Evolutionary conservation across 495 filamentous ascomycete species (phyloP), one percentile per base, ranked within the genome.

Genomic region (Aspergillus nanangensis): DNA sequence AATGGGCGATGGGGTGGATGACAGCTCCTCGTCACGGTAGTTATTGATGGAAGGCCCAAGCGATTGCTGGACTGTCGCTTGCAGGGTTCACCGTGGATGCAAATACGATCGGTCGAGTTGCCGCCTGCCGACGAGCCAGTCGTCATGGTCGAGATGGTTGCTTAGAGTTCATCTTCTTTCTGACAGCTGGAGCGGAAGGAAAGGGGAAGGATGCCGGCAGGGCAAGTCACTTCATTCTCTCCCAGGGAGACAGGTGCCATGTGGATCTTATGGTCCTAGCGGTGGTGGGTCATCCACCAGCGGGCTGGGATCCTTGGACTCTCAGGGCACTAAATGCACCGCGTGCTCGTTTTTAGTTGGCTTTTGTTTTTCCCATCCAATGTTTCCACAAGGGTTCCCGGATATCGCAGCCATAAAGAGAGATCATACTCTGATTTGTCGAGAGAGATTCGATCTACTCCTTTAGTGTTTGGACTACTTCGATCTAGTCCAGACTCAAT

Each of bases 341-440:
- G 50, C 47, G 47, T 52, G 53, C n/a, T n/a, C 53, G 37, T 23
- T n/a, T 51, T 51, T 36, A 24, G 38, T 21, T 36, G 5, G 23
- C 33, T 35, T 29, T n/a, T 19, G 11, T 43, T 42, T 44, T 36
- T 32, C 29, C 10, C 10, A 24, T 20, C 23, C 13, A 39, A 29
- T 41, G 19, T 32, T 8, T 24, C 41, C 36, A 35, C 40, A 38
- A 44, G 43, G 32, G 32, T 47, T 38, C 10, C 21, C 35, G 27
- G 41, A 48, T 17, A 45, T 44, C 31, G 44, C 41, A 45, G 44
- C 31, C 27, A 41, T 33, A 35, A 38, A 34, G 5, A n/a, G 17
- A 24, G 20, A 21, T 18, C 19, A 32, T 24, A 18, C 36, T 34
- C 11, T 51, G 48, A 51, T 50, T 50, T 44, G 46, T 35, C 20